A percentile compares a stretch with the other conserved stretches of the same genome.
Conservation (phyloP, 2,329 filamentous ascomycete genomes). For the Hypoxylon rubiginosum region DNA sequence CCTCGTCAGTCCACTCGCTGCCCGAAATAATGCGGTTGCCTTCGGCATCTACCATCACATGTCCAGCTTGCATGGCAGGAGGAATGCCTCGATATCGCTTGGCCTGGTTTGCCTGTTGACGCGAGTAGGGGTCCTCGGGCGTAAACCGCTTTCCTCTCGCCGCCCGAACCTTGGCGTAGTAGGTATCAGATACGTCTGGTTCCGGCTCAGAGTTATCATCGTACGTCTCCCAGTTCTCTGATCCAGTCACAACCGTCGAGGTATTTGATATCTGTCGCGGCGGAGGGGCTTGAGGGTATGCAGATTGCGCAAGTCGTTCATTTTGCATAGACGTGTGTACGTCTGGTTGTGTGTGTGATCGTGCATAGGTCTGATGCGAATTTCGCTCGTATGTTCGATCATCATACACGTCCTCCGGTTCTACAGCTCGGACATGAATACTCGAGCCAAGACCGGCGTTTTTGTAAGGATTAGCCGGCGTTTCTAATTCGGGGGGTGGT, state of each 20-base stretch:
- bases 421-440: constrained; percentile 69
- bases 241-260: constrained; percentile 83
- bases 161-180: constrained; percentile 82
- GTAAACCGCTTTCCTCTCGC: constrained; percentile 75
- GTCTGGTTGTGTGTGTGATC: constrained; percentile 53
- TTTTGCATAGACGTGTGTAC: constrained; percentile 59
- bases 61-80: constrained; percentile 62
- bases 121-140: constrained; percentile 61
- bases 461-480: constrained; percentile 64
- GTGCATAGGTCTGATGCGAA: constrained; percentile 56
- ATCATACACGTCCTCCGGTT: constrained; percentile 89
- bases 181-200: constrained; percentile 80
- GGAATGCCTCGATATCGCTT: constrained; percentile 70
- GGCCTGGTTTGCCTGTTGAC: constrained; percentile 58
- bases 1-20: constrained; percentile 77
- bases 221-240: constrained; percentile 98
- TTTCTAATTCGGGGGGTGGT: constrained; percentile 65
- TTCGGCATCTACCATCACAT: constrained; percentile 67
- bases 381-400: constrained; percentile 74
- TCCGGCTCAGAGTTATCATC: constrained; percentile 86
- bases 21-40: constrained; percentile 74
- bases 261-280: constrained; percentile 79
- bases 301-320: constrained; percentile 51
- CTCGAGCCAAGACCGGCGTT: constrained; percentile 64
- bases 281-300: constrained; percentile 59